Evolutionary conservation across 805 yeast species (phyloP).

Genomic region (Metschnikowia similis): DNA sequence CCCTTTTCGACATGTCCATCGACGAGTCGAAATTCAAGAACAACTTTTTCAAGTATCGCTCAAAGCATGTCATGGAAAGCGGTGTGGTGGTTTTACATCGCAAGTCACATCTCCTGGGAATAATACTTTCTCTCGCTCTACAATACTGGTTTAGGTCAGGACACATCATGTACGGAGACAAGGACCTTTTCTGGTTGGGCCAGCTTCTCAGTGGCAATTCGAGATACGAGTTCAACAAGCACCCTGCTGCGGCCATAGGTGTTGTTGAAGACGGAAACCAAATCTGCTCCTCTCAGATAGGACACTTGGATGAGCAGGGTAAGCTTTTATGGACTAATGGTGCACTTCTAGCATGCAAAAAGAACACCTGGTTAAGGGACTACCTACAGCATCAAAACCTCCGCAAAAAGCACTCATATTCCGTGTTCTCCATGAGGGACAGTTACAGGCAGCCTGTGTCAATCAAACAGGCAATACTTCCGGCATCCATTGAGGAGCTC

Average conservation of each 20-base stretch:
- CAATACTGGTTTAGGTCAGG: constrained; percentile 20
- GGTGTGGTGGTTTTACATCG: constrained; percentile 32
- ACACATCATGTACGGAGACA: constrained; percentile 21
- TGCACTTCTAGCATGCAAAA: constrained; percentile 24
- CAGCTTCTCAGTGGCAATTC: constrained; percentile 21
- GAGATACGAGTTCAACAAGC: constrained; percentile 17
- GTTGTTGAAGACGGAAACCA: constrained; percentile 12
- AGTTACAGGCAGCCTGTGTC: constrained; percentile 7
- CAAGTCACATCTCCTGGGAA: constrained; percentile 18
- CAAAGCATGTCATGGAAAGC: constrained; percentile 31
- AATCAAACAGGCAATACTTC: constrained; percentile 10
- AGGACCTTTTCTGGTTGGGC: constrained; percentile 31
- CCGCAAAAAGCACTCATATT: constrained; percentile 7
- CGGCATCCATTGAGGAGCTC: constrained; percentile 10
- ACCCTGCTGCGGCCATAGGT: constrained; percentile 22
- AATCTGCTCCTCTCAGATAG: constrained; percentile 26
- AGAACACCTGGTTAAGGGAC: constrained; percentile 12
- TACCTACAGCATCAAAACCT: constrained; percentile 9
- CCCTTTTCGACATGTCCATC: constrained; percentile 4
- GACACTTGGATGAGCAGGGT: constrained; percentile 18
- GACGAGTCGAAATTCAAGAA: constrained; percentile 8
- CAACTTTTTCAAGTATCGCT: constrained; percentile 15
- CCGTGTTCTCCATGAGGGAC: constrained; percentile 7
- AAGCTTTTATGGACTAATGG: constrained; percentile 29
- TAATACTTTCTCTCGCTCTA: constrained; percentile 11